Conservation (phyloP, 73 alveolate species). For the Halteria grandinella region DNA sequence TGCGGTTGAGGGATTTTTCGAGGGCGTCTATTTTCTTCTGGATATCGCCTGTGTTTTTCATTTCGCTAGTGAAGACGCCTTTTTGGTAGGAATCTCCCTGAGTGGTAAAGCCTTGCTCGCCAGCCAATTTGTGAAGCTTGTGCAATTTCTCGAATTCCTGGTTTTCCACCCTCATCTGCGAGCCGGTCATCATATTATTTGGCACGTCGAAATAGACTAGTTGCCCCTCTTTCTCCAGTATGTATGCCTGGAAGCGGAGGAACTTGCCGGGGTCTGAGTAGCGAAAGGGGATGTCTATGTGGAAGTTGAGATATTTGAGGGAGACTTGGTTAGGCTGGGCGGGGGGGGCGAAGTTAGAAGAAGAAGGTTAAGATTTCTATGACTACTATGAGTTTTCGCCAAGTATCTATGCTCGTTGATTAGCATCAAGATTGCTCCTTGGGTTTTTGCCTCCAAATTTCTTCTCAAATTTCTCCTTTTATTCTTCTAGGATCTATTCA, state of each 20-base stretch:
- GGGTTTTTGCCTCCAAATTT: background rate
- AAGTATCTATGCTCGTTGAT: conserved; percentile 9
- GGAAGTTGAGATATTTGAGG: conserved; percentile 1
- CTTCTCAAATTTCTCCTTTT: background rate
- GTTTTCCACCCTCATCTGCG: conserved; percentile 3
- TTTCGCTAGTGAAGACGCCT: conserved; percentile 51
- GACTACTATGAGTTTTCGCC: conserved; percentile 26
- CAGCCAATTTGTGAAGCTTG: conserved; percentile 8
- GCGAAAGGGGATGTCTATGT: conserved; percentile 23
- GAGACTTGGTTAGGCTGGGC: too few species aligned
- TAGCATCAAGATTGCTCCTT: background rate
- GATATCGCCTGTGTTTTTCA: conserved; percentile 33
- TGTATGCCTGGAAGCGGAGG: conserved; percentile 16
- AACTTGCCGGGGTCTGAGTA: background rate
- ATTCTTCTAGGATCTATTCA: conserved; percentile 15
- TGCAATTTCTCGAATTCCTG: conserved; percentile 25
- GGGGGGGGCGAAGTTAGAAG: too few species aligned
- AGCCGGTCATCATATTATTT: conserved; percentile 53
- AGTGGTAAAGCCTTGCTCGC: background rate
- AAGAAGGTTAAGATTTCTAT: too few species aligned
- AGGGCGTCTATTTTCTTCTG: conserved; percentile 12
- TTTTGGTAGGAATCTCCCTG: background rate
- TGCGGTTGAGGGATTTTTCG: conserved; percentile 5
- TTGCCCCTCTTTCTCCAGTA: conserved; percentile 9
- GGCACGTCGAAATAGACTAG: conserved; percentile 42